Conservation (phyloP, 1,139 yeast genomes). For the Geotrichum bryndzae region DNA sequence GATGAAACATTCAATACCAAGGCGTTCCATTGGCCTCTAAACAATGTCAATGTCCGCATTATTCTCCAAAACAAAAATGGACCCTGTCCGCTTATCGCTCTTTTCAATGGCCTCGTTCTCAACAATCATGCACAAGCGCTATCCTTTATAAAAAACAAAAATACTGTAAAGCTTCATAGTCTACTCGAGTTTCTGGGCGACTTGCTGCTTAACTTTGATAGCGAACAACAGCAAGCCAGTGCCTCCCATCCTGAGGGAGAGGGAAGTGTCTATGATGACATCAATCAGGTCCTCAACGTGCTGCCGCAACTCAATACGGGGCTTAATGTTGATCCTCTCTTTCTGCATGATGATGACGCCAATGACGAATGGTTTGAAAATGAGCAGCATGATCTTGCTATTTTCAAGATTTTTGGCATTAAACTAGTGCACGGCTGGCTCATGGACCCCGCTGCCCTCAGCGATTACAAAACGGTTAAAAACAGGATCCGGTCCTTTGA, state of each 20-base stretch:
- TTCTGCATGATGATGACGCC: slow-evolving; percentile 28
- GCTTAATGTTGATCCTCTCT: slow-evolving; percentile 63
- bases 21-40: slow-evolving; percentile 16
- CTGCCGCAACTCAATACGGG: slow-evolving; percentile 71
- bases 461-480: not conserved
- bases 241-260: not conserved
- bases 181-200: not conserved
- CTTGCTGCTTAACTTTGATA: not conserved
- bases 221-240: not conserved
- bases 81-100: slow-evolving; percentile 84
- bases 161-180: not conserved
- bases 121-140: slow-evolving; percentile 19
- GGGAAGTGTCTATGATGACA: not conserved
- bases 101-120: slow-evolving; percentile 57
- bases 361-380: slow-evolving; percentile 53
- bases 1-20: slow-evolving; percentile 25
- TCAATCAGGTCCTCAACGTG: slow-evolving; percentile 38
- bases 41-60: slow-evolving; percentile 35
- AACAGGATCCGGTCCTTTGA: not conserved
- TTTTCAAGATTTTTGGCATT: slow-evolving; percentile 44
- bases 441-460: slow-evolving; percentile 31
- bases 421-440: slow-evolving; percentile 51
- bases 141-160: not conserved
- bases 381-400: slow-evolving; percentile 37
- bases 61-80: slow-evolving; percentile 80